phyloP scores from a whole-genome alignment of 352 stramenopile species.

The Phytophthora multivora region DNA sequence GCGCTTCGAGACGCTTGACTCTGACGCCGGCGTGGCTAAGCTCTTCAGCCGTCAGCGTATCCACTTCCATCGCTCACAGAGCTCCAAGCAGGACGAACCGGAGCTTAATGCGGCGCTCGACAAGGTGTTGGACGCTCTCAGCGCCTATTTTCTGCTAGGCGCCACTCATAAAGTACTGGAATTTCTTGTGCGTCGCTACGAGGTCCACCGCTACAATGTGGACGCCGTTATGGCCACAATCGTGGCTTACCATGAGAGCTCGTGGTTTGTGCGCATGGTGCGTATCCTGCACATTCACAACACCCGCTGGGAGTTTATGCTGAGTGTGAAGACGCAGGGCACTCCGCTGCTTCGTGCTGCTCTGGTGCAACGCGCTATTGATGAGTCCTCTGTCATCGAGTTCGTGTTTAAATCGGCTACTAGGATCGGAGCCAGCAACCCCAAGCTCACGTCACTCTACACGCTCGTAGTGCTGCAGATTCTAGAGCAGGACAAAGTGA shows the following conservation, averaged over 20 bases:
- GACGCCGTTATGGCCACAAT: conserved; percentile 83
- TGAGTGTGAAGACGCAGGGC: conserved; percentile 72
- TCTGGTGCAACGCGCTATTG: conserved; percentile 74
- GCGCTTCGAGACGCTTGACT: conserved; percentile 69
- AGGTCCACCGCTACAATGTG: conserved; percentile 88
- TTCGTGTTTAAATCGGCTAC: conserved; percentile 72
- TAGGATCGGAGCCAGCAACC: conserved; percentile 65
- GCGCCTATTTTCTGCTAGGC: conserved; percentile 77
- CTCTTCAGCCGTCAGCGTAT: conserved; percentile 80
- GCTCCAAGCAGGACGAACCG: conserved; percentile 56
- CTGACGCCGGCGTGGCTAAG: conserved; percentile 47
- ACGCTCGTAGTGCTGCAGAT: conserved; percentile 81
- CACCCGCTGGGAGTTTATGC: conserved; percentile 85
- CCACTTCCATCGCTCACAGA: conserved; percentile 82
- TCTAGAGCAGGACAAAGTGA: conserved; percentile 68
- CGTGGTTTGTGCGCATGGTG: conserved; percentile 87
- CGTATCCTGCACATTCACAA: conserved; percentile 80
- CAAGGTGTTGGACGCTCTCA: conserved; percentile 83
- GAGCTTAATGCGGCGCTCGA: conserved; percentile 71
- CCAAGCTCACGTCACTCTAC: conserved; percentile 89
- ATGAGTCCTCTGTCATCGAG: conserved; percentile 77
- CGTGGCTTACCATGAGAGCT: conserved; percentile 85
- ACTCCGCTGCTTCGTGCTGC: conserved; percentile 67
- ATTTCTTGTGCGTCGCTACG: conserved; percentile 89
- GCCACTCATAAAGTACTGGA: conserved; percentile 89